Evolutionary conservation across 306 rosid species (phyloP).

Genomic region (Rosa persica): DNA sequence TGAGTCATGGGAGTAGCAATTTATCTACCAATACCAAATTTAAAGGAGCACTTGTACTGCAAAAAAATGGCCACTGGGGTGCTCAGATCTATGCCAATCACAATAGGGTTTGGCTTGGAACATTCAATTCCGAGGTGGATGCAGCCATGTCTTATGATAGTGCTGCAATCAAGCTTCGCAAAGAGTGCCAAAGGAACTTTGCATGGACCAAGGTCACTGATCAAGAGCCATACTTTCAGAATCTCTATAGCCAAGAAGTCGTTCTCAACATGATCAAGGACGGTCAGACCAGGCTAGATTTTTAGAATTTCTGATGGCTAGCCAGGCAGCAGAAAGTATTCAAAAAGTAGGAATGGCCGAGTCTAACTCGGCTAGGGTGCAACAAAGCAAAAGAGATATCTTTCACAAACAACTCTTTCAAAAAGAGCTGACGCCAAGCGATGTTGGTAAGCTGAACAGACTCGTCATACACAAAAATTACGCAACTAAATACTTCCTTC

Average conservation of each 20-base stretch:
- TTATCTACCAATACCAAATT: slow-evolving; percentile 18
- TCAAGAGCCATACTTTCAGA: slow-evolving; percentile 35
- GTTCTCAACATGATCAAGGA: slow-evolving; percentile 43
- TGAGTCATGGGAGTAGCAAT: neutral
- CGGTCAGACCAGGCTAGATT: slow-evolving; percentile 35
- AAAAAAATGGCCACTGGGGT: slow-evolving; percentile 40
- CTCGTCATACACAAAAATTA: slow-evolving; percentile 38
- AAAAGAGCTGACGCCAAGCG: slow-evolving; percentile 47
- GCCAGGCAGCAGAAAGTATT: neutral
- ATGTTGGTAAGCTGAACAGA: slow-evolving; percentile 44
- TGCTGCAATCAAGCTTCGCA: slow-evolving; percentile 38
- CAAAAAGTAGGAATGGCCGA: neutral
- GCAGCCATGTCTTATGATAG: slow-evolving; percentile 47
- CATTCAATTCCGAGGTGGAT: slow-evolving; percentile 30
- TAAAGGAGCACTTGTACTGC: slow-evolving; percentile 32
- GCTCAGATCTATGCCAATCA: slow-evolving; percentile 37
- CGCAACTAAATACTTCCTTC: slow-evolving; percentile 31
- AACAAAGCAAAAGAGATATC: slow-evolving; percentile 12
- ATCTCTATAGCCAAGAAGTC: slow-evolving; percentile 21
- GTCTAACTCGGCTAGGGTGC: neutral
- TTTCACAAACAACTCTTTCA: slow-evolving; percentile 31
- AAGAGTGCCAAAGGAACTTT: slow-evolving; percentile 32
- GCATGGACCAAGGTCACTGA: slow-evolving; percentile 24
- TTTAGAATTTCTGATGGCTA: slow-evolving; percentile 1
- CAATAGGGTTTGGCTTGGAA: slow-evolving; percentile 39